Evolutionary conservation across 1,284 basidiomycete species (phyloP).

Genomic region (Sphaerobolus stellatus): DNA sequence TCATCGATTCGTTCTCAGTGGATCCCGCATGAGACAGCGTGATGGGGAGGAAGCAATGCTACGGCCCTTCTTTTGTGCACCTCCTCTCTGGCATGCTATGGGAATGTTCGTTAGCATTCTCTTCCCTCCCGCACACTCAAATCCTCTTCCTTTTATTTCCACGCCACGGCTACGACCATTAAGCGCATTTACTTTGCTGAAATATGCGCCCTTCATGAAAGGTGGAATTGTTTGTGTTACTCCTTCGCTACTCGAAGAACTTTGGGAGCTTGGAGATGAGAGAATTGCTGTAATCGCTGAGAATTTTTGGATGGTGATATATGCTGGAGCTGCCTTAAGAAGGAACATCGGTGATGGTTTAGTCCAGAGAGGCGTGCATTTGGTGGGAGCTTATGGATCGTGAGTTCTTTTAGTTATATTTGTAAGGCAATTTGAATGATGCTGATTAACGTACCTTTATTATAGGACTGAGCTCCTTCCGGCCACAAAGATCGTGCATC

Average conservation of each 20-base stretch:
- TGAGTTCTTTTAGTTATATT: background rate
- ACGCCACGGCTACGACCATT: background rate
- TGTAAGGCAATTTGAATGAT: background rate
- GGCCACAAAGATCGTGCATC: background rate
- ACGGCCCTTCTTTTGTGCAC: slow-evolving; percentile 22
- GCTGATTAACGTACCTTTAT: background rate
- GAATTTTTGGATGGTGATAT: slow-evolving; percentile 12
- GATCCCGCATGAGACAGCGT: background rate
- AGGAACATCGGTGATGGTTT: background rate
- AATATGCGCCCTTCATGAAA: background rate
- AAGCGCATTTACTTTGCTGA: background rate
- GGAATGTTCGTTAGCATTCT: slow-evolving; percentile 21
- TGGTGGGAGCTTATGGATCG: slow-evolving; percentile 10
- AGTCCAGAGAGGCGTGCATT: background rate
- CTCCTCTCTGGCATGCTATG: slow-evolving; percentile 26
- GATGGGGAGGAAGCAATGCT: background rate
- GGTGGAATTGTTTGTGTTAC: background rate
- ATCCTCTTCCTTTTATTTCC: background rate
- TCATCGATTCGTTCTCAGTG: slow-evolving; percentile 2
- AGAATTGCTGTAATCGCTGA: background rate
- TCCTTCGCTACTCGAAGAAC: slow-evolving; percentile 6
- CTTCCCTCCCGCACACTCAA: background rate
- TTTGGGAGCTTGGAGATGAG: slow-evolving; percentile 1
- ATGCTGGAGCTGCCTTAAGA: slow-evolving; percentile 9
- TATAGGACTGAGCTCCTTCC: slow-evolving; percentile 6